These are phyloP conservation scores for Podospora sp. DNA, from an alignment of 495 filamentous ascomycete species.

Conservation along the genomic window DNA sequence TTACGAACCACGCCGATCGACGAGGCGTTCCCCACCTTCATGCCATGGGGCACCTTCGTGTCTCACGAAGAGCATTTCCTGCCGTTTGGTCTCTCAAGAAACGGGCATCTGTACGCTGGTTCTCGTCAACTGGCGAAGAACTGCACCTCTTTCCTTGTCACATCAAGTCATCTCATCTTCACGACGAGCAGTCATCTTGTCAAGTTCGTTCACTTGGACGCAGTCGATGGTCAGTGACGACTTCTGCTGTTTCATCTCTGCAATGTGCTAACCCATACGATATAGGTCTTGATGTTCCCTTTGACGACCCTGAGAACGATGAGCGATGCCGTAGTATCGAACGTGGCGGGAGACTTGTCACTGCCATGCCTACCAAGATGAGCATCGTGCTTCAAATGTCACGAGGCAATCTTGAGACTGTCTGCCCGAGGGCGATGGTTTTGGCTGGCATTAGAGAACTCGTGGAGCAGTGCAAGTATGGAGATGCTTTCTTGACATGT, in stretches of 20 bases:
- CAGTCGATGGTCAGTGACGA: constrained; percentile 48
- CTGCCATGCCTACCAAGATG: constrained; percentile 85
- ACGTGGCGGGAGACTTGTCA: constrained; percentile 81
- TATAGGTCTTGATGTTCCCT: constrained; percentile 75
- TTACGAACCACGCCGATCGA: constrained; percentile 15
- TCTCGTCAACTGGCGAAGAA: constrained; percentile 71
- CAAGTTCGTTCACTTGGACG: constrained; percentile 85
- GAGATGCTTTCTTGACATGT: constrained; percentile 80
- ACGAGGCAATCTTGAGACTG: constrained; percentile 92
- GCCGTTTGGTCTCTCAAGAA: constrained; percentile 66
- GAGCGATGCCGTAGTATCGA: constrained; percentile 93
- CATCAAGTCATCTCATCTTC: constrained; percentile 80
- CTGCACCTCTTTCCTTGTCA: constrained; percentile 88
- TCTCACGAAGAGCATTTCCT: constrained; percentile 44
- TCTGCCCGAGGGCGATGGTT: constrained; percentile 90
- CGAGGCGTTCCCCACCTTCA: constrained; percentile 43
- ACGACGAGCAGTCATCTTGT: constrained; percentile 89
- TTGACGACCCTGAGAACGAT: constrained; percentile 86
- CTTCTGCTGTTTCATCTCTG: neutral
- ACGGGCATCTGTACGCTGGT: constrained; percentile 79
- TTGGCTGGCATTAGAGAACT: constrained; percentile 81
- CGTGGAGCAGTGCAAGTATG: constrained; percentile 79
- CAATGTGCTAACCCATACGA: constrained; percentile 23
- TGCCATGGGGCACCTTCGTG: constrained; percentile 57
- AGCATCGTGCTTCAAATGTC: constrained; percentile 88